Percentiles rank a stretch among this genome's conserved stretches.
Conservation (phyloP, 129 eudicot genomes). For the Artemisia annua region DNA sequence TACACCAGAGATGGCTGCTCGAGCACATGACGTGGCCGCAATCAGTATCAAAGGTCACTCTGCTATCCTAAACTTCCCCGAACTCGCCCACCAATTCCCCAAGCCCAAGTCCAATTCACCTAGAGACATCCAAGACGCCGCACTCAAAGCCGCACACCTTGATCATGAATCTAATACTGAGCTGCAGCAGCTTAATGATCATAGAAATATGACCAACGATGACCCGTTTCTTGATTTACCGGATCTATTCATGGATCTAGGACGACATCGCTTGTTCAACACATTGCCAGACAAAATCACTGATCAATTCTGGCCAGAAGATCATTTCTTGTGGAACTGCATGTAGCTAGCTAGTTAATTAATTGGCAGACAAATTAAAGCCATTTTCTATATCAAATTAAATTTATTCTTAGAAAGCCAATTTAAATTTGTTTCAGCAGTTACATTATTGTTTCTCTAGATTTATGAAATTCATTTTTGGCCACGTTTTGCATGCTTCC, state of each 20-base stretch:
- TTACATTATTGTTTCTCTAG: background rate
- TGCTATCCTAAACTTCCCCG: constrained; percentile 1
- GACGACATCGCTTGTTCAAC: constrained; percentile 15
- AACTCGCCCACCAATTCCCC: constrained; percentile 21
- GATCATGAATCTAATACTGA: too few species aligned
- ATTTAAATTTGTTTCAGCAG: too few species aligned
- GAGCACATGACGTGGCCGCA: constrained; percentile 48
- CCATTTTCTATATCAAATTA: too few species aligned
- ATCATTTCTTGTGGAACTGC: constrained; percentile 30
- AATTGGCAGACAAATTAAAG: too few species aligned
- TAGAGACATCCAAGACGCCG: constrained; percentile 22
- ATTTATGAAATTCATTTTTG: too few species aligned
- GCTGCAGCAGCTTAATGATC: too few species aligned
- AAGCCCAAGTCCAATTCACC: constrained; percentile 34
- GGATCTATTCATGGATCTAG: constrained; percentile 28
- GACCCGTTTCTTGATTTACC: constrained; percentile 37
- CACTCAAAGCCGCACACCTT: constrained; percentile 27
- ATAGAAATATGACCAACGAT: background rate
- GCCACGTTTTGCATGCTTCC: too few species aligned
- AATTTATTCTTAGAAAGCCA: too few species aligned
- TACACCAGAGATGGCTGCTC: constrained; percentile 31
- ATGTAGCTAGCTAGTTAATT: too few species aligned
- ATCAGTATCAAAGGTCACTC: constrained; percentile 31
- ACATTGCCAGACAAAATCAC: constrained; percentile 1
- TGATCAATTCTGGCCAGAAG: constrained; percentile 33